Evolutionary conservation across 1,139 yeast species (phyloP), one percentile per base, ranked within the genome.

Genomic region (Geotrichum klebahnii): DNA sequence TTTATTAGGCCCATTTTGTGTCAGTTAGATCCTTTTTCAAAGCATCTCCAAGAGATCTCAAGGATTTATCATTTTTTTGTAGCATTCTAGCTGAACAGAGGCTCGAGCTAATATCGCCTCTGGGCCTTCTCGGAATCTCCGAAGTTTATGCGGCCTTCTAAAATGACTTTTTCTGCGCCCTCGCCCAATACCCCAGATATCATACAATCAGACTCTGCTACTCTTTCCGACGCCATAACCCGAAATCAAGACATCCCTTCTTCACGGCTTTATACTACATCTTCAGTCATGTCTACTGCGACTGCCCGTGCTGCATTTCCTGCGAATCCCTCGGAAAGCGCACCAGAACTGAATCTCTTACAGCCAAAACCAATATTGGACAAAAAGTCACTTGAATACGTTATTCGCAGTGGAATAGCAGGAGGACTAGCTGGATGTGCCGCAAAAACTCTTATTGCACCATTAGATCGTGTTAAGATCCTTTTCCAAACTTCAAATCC

Each of bases 381-480:
- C 61, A 88, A 84, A 61, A 85, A 80, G 53, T 82, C 90, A 5
- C 57, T 83, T 31, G 90, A 85, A 52, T 92, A 92, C 66, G 82
- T 92, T 17, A 55, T 87, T 31, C 76, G 88, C 54, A 84, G 95
- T 22, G 98, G 96, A 0, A 61, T 89, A 1, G 95, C 98, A 0
- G 99, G 99, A 10, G 99, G 99, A 0, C 61, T 88, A 1, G 97
- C 98, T 0, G 99, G 99, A 0, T 81, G 90, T 50, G 88, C 94
- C 6, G 98, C 97, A 5, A 92, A 92, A 63, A 89, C 97, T 0
- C 73, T 90, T 48, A 86, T 92, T 42, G 99, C 99, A 0, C 99
- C 99, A 0, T 69, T 92, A 50, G 99, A 92, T 67, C 76, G 99
- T 61, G 92, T 92, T 56, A 92, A 92, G 70, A 92, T 92, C 60